phyloP scores from a whole-genome alignment of 768 basidiomycete species.

The Xanthoconium purpureum region DNA sequence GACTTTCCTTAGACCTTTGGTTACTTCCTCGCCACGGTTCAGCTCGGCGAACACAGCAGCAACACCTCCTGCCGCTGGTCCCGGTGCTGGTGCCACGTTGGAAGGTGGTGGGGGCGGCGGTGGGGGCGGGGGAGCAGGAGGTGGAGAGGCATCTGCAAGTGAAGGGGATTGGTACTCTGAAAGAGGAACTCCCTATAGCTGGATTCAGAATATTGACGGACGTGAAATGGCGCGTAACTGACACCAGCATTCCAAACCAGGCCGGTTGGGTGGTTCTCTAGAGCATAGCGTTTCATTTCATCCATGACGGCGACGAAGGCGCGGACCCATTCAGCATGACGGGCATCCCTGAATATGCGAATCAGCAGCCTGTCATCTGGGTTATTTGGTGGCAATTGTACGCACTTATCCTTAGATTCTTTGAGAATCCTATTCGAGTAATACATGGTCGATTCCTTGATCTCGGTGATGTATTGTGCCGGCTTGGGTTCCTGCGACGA shows the following conservation, averaged over 20 bases:
- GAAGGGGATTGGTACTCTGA: constrained; percentile 48
- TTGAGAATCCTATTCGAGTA: constrained; percentile 89
- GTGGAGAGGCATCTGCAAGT: constrained; percentile 28
- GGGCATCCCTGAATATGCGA: constrained; percentile 61
- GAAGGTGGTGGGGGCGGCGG: constrained; percentile 54
- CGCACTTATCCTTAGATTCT: constrained; percentile 90
- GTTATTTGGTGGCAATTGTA: not conserved
- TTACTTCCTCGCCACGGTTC: constrained; percentile 87
- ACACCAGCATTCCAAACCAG: constrained; percentile 87
- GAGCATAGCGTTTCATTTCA: constrained; percentile 75
- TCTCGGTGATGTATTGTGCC: constrained; percentile 70
- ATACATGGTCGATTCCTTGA: constrained; percentile 84
- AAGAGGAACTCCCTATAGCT: constrained; percentile 51
- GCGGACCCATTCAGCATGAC: constrained; percentile 87
- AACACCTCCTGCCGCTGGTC: constrained; percentile 51
- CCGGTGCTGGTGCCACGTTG: constrained; percentile 37
- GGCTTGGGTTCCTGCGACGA: constrained; percentile 65
- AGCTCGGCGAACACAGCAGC: constrained; percentile 87
- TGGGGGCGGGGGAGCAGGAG: constrained; percentile 48
- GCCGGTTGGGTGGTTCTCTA: constrained; percentile 83
- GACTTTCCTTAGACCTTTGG: constrained; percentile 88
- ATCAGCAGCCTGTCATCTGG: constrained; percentile 3
- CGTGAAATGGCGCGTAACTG: constrained; percentile 9
- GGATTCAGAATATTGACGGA: not conserved
- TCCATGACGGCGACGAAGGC: constrained; percentile 69